These are phyloP conservation scores for Allium cepa DNA, from an alignment of 106 monocot species.

Conservation along the genomic window DNA sequence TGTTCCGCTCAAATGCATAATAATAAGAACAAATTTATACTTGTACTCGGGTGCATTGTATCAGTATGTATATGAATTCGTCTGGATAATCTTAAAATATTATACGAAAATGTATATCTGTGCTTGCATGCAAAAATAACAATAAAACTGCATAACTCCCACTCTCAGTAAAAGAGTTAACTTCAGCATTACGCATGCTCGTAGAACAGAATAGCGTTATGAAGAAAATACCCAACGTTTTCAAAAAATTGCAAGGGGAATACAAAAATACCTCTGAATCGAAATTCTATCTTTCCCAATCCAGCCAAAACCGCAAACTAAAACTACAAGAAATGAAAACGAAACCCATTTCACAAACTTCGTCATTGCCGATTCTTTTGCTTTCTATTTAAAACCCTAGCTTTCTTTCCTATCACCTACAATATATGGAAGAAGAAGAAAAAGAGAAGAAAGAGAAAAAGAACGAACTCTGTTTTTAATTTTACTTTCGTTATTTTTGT, in stretches of 20 bases:
- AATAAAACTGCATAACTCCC: not conserved
- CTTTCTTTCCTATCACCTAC: not conserved
- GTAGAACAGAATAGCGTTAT: not conserved
- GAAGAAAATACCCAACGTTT: not conserved
- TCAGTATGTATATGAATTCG: too few relatives aligned
- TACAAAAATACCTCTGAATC: conserved; percentile 1
- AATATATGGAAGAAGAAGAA: not conserved
- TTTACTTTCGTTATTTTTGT: too few relatives aligned
- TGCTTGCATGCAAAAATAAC: not conserved
- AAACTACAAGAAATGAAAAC: not conserved
- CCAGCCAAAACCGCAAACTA: conserved; percentile 13
- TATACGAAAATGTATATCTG: too few relatives aligned
- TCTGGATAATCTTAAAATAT: too few relatives aligned
- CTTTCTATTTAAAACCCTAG: not conserved
- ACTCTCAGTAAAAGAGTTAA: not conserved
- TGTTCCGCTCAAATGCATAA: too few relatives aligned
- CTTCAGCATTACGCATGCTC: not conserved
- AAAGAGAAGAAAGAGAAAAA: not conserved
- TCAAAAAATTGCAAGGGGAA: not conserved
- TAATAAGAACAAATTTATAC: too few relatives aligned
- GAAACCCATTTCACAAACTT: conserved; percentile 6
- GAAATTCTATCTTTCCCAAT: conserved; percentile 4
- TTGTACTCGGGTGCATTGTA: too few relatives aligned
- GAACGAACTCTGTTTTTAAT: too few relatives aligned
- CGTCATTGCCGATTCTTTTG: not conserved